Evolutionary conservation across 2,329 filamentous ascomycete genomes (phyloP).

Genomic region (Westerdykella ornata): DNA sequence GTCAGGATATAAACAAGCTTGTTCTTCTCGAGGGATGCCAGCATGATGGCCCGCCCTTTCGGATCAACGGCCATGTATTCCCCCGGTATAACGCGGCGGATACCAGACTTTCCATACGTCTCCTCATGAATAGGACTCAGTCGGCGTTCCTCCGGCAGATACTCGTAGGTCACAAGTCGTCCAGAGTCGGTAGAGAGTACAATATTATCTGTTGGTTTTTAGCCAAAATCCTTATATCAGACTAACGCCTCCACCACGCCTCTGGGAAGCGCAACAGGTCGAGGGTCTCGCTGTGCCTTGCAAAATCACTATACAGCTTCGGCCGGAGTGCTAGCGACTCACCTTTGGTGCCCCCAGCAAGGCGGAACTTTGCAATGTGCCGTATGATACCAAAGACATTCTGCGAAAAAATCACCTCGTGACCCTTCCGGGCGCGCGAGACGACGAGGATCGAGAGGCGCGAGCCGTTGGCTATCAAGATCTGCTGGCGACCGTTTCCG

Average conservation of each 20-base stretch:
- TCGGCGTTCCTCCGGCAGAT: constrained; percentile 74
- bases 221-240: constrained; percentile 27
- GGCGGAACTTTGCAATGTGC: constrained; percentile 76
- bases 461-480: constrained; percentile 87
- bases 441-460: constrained; percentile 82
- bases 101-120: constrained; percentile 95
- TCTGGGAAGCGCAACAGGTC: constrained; percentile 18
- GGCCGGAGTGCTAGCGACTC: constrained; percentile 45
- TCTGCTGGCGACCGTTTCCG: constrained; percentile 95
- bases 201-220: constrained; percentile 68
- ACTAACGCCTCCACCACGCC: constrained; percentile 26
- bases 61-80: constrained; percentile 95
- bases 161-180: constrained; percentile 89
- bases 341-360: constrained; percentile 96
- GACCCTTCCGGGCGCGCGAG: constrained; percentile 76
- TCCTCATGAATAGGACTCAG: constrained; percentile 90
- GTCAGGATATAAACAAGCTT: constrained; percentile 99
- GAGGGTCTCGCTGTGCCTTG: constrained; percentile 31
- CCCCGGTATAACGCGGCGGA: constrained; percentile 86
- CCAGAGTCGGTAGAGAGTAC: constrained; percentile 94
- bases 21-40: constrained; percentile 95
- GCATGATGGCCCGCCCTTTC: constrained; percentile 88
- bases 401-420: constrained; percentile 79
- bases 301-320: constrained; percentile 45
- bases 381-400: constrained; percentile 96